Percentiles rank a stretch among this genome's conserved stretches.
Conservation (phyloP, 345 rosid species). For the Draba incana region DNA sequence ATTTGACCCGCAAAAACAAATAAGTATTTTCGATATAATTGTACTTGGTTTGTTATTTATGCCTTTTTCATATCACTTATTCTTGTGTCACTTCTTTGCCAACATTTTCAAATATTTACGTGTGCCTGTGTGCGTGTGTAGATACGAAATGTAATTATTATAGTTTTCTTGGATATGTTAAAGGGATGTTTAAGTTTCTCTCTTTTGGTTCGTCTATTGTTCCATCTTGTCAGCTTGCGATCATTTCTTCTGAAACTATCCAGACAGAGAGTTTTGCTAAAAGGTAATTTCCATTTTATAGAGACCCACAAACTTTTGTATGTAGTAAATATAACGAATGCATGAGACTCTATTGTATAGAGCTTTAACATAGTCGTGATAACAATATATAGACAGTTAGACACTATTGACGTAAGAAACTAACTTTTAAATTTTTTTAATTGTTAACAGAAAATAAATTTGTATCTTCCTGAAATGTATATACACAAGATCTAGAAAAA, state of each 20-base stretch:
- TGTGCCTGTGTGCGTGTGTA: neutral
- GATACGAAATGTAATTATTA: constrained; percentile 24
- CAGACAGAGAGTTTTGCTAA: constrained; percentile 13
- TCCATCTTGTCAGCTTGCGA: constrained; percentile 54
- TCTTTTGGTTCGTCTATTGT: constrained; percentile 42
- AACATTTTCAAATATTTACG: constrained; percentile 11
- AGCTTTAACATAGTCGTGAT: no score
- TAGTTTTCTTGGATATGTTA: constrained; percentile 30
- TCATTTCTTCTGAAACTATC: constrained; percentile 42
- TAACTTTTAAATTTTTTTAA: no score
- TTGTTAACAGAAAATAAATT: no score
- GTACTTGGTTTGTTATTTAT: neutral
- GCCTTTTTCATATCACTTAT: constrained; percentile 3
- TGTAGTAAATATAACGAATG: no score
- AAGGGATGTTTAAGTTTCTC: constrained; percentile 25
- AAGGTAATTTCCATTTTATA: neutral
- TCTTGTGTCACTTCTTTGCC: constrained; percentile 1
- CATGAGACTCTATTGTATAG: no score
- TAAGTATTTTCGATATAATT: no score
- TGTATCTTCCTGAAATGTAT: neutral
- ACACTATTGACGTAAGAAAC: neutral
- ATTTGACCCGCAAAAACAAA: no score
- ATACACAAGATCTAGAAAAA: neutral
- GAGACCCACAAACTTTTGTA: no score
- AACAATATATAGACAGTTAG: no score